Evolutionary conservation across 1,139 yeast species (phyloP).

Genomic region (Chernovozyma aurita): DNA sequence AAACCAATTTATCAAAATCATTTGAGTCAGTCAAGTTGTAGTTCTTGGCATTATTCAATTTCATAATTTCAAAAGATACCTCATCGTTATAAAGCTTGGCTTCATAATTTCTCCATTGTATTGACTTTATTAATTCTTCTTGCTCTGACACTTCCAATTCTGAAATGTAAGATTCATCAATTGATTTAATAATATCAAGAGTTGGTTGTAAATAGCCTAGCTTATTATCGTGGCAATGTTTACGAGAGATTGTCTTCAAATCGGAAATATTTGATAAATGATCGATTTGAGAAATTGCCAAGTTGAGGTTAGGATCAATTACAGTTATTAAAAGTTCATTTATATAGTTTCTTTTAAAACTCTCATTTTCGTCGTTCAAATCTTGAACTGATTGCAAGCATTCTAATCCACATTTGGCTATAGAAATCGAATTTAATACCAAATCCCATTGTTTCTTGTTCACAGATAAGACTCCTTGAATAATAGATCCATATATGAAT

Average conservation of each 20-base stretch:
- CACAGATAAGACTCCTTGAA: constrained; percentile 56
- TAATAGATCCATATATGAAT: constrained; percentile 54
- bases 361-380: constrained; percentile 12
- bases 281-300: constrained; percentile 48
- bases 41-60: constrained; percentile 24
- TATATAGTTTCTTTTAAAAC: constrained; percentile 39
- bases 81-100: constrained; percentile 71
- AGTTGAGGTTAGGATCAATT: constrained; percentile 67
- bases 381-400: constrained; percentile 29
- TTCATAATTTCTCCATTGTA: constrained; percentile 72
- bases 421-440: constrained; percentile 51
- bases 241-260: constrained; percentile 44
- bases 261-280: constrained; percentile 27
- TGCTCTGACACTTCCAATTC: constrained; percentile 15
- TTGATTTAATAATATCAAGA: constrained; percentile 31
- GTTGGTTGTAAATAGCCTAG: constrained; percentile 33
- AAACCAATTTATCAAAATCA: constrained; percentile 28
- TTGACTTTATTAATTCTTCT: constrained; percentile 26
- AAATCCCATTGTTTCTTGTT: constrained; percentile 55
- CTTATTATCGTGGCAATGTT: constrained; percentile 30
- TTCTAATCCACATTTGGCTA: constrained; percentile 60
- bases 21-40: constrained; percentile 16
- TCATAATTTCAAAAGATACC: constrained; percentile 55
- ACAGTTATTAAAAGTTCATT: constrained; percentile 53
- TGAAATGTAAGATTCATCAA: constrained; percentile 41